Base-by-base conservation (phyloP, 805 yeast genomes). In the Ogataea degrootiae region DNA sequence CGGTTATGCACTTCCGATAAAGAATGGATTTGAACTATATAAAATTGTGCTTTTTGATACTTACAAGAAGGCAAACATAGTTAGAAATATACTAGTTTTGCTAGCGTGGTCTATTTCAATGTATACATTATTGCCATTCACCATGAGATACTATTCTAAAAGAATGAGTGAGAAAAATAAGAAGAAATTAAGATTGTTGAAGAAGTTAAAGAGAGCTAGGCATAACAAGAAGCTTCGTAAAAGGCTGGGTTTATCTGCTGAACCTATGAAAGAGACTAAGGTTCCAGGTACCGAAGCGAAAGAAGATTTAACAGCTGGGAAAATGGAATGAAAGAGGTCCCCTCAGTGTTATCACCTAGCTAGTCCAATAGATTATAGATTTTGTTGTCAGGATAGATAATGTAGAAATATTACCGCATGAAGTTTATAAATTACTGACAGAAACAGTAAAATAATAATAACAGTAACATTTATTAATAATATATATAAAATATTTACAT, bases 1-100 rank as follows among this genome's bases (percentile, higher is more conserved):
- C 60, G 87, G 88, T n/a, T 82, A 80, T 56, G 82, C 76, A 22
- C 69, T 80, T 68, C 91, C 91, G 1, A 71, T 83, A 39, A 79
- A 79, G 56, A 80, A 82, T 51, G 79, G 84, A 0, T 72, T 72
- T 43, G 85, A 79, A 50, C 71, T 79, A 34, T 73, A 72, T 50
- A 77, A 77, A 57, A 84, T 82, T 2, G 68, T 83, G 2, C 71
- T 84, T 46, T 74, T 81, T 57, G 65, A 79, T 56, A 66, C 83
- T 3, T 75, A 75, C 60, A 82, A 77, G 56, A 34, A 21, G 11
- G 80, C 81, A 4, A 60, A 72, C 22, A 52, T 85, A 60, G 87
- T 87, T 14, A 62, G 83, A 55, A 76, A 82, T 57, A 70, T 75
- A 47, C 86, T 83, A 35, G 66, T 85, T 14, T 58, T 84, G 41